These are phyloP conservation scores for Puccinia novopanici DNA, from an alignment of 1,284 basidiomycete species.

Conservation along the genomic window DNA sequence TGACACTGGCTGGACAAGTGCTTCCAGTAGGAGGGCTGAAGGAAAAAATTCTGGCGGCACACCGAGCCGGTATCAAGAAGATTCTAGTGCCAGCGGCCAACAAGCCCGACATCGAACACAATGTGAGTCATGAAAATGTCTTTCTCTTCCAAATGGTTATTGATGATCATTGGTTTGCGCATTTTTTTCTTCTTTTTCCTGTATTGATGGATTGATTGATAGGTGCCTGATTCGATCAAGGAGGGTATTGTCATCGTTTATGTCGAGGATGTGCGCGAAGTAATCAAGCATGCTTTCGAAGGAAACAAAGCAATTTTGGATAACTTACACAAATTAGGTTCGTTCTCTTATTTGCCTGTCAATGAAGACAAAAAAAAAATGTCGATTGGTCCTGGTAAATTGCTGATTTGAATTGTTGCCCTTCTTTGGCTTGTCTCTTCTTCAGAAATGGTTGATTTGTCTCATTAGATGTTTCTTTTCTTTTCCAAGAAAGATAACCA, in stretches of 20 bases:
- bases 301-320: slow-evolving; percentile 23
- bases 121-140: slow-evolving; percentile 62
- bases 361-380: not conserved
- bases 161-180: not conserved
- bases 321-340: slow-evolving; percentile 47
- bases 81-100: slow-evolving; percentile 84
- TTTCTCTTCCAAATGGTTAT: not conserved
- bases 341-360: not conserved
- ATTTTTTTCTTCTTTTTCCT: not conserved
- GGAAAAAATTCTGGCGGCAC: slow-evolving; percentile 76
- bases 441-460: slow-evolving; percentile 19
- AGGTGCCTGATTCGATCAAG: slow-evolving; percentile 83
- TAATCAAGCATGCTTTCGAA: slow-evolving; percentile 79
- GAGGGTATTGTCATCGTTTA: slow-evolving; percentile 88
- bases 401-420: too few relatives aligned
- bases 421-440: not conserved
- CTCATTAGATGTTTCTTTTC: not conserved
- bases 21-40: slow-evolving; percentile 89
- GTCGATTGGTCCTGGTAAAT: too few relatives aligned
- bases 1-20: slow-evolving; percentile 86
- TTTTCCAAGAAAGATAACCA: not conserved
- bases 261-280: slow-evolving; percentile 85
- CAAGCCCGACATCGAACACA: slow-evolving; percentile 88
- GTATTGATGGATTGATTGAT: not conserved
- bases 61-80: slow-evolving; percentile 88